Percentiles rank a stretch among this genome's conserved stretches.
These are phyloP conservation scores for Verbascum thapsus DNA, from an alignment of 257 asterid species.

Conservation along the genomic window DNA sequence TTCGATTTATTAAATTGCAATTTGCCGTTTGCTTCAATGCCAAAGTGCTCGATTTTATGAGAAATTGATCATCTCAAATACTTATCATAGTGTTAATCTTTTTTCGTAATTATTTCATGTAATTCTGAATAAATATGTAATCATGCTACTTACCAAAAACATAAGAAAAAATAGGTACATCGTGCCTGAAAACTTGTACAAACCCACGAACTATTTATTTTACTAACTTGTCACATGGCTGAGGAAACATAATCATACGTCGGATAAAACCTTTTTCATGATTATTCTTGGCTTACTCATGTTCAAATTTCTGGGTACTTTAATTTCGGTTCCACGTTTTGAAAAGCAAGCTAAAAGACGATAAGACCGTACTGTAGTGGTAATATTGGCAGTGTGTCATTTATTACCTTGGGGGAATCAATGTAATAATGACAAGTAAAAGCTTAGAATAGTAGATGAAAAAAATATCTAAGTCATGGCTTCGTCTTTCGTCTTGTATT, in stretches of 20 bases:
- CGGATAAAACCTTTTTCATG: slow-evolving; percentile 38
- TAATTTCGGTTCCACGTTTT: slow-evolving; percentile 22
- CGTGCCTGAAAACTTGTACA: too few relatives aligned
- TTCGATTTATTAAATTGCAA: slow-evolving; percentile 21
- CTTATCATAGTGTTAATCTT: background rate
- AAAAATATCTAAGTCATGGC: background rate
- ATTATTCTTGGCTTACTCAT: slow-evolving; percentile 30
- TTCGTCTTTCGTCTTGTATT: slow-evolving; percentile 35
- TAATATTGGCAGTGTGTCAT: slow-evolving; percentile 35
- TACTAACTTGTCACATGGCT: slow-evolving; percentile 45
- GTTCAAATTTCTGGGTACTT: slow-evolving; percentile 23
- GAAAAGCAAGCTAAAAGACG: slow-evolving; percentile 29
- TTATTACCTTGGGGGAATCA: slow-evolving; percentile 27
- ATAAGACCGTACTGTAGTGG: slow-evolving; percentile 38
- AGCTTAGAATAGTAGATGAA: slow-evolving; percentile 33
- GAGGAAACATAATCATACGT: slow-evolving; percentile 41
- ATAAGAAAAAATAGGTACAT: too few relatives aligned
- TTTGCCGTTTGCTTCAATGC: slow-evolving; percentile 21
- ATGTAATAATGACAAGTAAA: slow-evolving; percentile 41
- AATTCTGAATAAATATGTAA: too few relatives aligned
- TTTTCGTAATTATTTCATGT: too few relatives aligned
- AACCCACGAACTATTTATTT: too few relatives aligned
- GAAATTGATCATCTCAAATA: slow-evolving; percentile 22
- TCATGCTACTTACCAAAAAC: too few relatives aligned
- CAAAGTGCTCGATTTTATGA: slow-evolving; percentile 24